Base-by-base conservation (phyloP, 2,329 filamentous ascomycete species). In the Dendrostoma leiphaemia region DNA sequence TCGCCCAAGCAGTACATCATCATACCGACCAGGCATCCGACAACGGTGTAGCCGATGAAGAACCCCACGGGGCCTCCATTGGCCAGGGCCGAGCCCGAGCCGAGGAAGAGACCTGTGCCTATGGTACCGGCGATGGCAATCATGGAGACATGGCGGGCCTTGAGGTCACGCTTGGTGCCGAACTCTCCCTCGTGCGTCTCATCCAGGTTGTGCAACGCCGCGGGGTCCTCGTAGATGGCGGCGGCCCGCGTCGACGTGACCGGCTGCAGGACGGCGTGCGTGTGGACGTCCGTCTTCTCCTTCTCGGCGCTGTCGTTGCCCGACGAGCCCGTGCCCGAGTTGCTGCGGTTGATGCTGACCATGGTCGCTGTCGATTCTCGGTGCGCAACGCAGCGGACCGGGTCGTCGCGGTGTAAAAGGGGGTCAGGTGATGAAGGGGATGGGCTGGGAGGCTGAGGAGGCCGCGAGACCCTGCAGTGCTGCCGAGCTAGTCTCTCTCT, bases 1-100 rank as follows among this genome's bases (percentile, higher is more conserved):
- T 85, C 83, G 2, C 82, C 82, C 29, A 85, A 62, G 21, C 74
- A 75, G 56, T 83, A 62, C 80, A 85, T 84, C 3, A 81, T 83
- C 12, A 81, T 67, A 54, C 81, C 82, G 19, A 85, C 78, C 52
- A 85, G 81, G 8, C 61, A 75, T 19, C 82, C 81, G 44, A 81
- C 77, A 57, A 84, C 79, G 32, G 76, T 68, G 59, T 83, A 86
- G 17, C 75, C 76, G 34, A 86, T 74, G 10, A 86, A 69, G 60
- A 84, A 76, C 2, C 80, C 81, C 0, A 78, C 82, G 5, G 83
- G 83, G 0, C 83, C 83, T 26, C 81, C 83, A 0, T 75, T 83
- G 2, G 81, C 75, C 34, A 86, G 68, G 3, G 81, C 79, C 62
- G 80, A 80, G 7, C 84, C 84, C 1, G 81, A 83, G 28, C 83